Evolutionary conservation across 2,329 filamentous ascomycete genomes (phyloP).

Genomic region (Epichloe amarillans): DNA sequence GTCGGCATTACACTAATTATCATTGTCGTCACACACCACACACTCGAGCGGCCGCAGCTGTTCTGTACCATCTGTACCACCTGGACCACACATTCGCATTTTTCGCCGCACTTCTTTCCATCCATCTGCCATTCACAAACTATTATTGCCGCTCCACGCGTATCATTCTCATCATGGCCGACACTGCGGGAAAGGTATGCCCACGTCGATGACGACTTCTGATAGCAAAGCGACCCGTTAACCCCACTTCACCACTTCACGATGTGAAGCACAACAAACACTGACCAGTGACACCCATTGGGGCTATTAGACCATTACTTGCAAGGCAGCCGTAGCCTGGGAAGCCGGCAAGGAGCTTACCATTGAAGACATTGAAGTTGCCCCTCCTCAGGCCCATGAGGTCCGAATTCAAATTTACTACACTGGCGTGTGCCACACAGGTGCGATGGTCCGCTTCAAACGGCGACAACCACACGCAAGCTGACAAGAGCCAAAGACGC

Average conservation of each 20-base stretch:
- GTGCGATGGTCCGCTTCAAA: slow-evolving; percentile 29
- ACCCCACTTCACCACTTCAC: slow-evolving; percentile 1
- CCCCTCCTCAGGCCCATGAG: slow-evolving; percentile 74
- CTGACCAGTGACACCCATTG: slow-evolving; percentile 2
- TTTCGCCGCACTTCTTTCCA: not conserved
- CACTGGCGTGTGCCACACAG: slow-evolving; percentile 97
- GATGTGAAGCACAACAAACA: not conserved
- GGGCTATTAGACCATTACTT: slow-evolving; percentile 70
- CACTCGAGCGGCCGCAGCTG: not conserved
- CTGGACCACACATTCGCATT: too few species aligned
- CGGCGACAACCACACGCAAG: not conserved
- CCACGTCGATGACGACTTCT: not conserved
- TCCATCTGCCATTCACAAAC: not conserved
- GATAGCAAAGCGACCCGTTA: slow-evolving; percentile 1
- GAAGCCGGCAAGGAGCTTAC: slow-evolving; percentile 81
- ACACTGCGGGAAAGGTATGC: slow-evolving; percentile 7
- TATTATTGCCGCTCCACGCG: not conserved
- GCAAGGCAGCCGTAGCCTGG: slow-evolving; percentile 97
- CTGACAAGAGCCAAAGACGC: slow-evolving; percentile 45
- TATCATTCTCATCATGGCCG: slow-evolving; percentile 2
- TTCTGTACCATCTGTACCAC: not conserved
- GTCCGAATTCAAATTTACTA: slow-evolving; percentile 96
- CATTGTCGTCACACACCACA: not conserved
- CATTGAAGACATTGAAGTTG: slow-evolving; percentile 87
- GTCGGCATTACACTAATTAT: slow-evolving; percentile 1